Evolutionary conservation across 306 rosid genomes (phyloP), one percentile per base, ranked within the genome.

Genomic region (Vigna radiata): DNA sequence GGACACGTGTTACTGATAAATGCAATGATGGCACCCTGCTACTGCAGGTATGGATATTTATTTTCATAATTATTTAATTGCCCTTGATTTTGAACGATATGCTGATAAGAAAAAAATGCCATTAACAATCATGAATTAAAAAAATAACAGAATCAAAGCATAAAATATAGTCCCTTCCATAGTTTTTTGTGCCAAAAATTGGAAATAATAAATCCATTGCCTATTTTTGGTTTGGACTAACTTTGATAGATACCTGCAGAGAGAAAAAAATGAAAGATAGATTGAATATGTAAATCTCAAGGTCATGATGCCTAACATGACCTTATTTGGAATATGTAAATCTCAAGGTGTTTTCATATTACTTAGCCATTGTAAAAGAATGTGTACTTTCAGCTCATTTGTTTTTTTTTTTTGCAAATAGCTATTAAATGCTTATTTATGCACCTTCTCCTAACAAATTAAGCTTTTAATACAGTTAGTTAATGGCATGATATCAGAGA

Each of bases 21-120:
- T 86, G 99, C 83, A 88, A 87, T 72, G 94, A 96, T 77, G 99
- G 98, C 75, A 91, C 90, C 70, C 73, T 96, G 83, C 94, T 96
- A 85, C 86, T 96, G 80, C 98, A 96, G 99, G 99, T 96, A 89
- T 52, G 70, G 41, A 13, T 71, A 60, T 68, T 62, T 85, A 71
- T 85, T 82, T 79, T 46, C 15, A 37, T 58, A 33, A 80, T 33
- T 50, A 37, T 73, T 46, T 54, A 13, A 43, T 77, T 69, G 54
- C 50, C 33, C 69, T 41, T 72, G 63, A 78, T 77, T 60, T 21
- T 82, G 71, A 46, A 39, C 56, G 47, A 75, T 55, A 27, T 56
- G 31, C 52, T 15, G 63, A 36, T 23, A 33, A 33, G 4, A 29
- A 31, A 31, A 33, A 33, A 33, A 33, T 33, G 1, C 7, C 37